These are phyloP conservation scores for Tolypocladium tundrense DNA, from an alignment of 2,329 filamentous ascomycete genomes.

Conservation along the genomic window DNA sequence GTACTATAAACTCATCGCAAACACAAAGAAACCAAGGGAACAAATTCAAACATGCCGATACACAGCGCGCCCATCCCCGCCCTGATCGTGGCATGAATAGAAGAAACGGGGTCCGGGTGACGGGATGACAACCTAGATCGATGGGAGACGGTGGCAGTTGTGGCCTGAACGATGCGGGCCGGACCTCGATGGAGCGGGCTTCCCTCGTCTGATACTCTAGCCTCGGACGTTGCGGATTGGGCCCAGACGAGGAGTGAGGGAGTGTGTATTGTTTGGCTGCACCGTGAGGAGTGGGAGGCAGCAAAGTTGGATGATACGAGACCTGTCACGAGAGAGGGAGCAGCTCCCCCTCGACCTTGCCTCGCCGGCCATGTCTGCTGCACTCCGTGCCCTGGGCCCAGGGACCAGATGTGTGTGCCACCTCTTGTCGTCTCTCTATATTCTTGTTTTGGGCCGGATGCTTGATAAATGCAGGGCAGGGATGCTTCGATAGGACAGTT, in stretches of 20 bases:
- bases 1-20: slow-evolving; percentile 42
- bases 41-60: slow-evolving; percentile 1
- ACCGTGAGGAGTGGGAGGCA: background rate
- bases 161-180: background rate
- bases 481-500: slow-evolving; percentile 37
- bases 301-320: background rate
- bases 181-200: background rate
- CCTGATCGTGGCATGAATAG: slow-evolving; percentile 3
- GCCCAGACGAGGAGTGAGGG: background rate
- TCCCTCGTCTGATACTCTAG: background rate
- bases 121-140: slow-evolving; percentile 3
- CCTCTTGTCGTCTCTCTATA: background rate
- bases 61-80: slow-evolving; percentile 3
- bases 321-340: background rate
- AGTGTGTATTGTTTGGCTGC: background rate
- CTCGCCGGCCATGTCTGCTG: background rate
- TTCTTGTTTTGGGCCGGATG: slow-evolving; percentile 15
- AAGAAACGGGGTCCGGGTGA: slow-evolving; percentile 2
- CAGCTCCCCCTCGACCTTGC: background rate
- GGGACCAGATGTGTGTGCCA: background rate
- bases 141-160: background rate
- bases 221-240: background rate
- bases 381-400: background rate
- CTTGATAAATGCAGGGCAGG: slow-evolving; percentile 25
- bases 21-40: background rate